These are phyloP conservation scores for Alisma plantagoaquatica DNA, from an alignment of 106 monocot species.

Conservation along the genomic window DNA sequence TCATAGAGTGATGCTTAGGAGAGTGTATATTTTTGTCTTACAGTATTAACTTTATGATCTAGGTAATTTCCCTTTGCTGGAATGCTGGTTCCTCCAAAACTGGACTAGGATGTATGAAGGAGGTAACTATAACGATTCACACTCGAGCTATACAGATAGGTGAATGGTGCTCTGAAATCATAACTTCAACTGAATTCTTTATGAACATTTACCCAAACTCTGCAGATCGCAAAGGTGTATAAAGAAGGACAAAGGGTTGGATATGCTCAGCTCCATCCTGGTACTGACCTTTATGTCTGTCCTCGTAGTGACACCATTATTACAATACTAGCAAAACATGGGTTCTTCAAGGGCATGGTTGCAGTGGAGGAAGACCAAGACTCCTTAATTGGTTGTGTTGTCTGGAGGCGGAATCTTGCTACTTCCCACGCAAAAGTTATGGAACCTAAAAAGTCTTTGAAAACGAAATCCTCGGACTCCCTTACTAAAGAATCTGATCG, in stretches of 20 bases:
- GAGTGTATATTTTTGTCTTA: too few species aligned
- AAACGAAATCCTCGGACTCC: constrained; percentile 9
- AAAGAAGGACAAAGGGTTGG: constrained; percentile 39
- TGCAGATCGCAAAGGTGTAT: constrained; percentile 42
- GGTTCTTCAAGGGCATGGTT: constrained; percentile 63
- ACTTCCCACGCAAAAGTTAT: constrained; percentile 10
- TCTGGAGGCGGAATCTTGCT: constrained; percentile 34
- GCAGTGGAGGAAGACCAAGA: constrained; percentile 47
- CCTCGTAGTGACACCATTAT: constrained; percentile 57
- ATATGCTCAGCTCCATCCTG: constrained; percentile 47
- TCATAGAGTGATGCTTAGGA: too few species aligned
- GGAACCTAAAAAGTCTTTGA: constrained; percentile 6
- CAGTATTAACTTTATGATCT: too few species aligned
- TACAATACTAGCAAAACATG: constrained; percentile 55
- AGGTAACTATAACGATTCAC: constrained; percentile 27
- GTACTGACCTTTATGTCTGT: constrained; percentile 53
- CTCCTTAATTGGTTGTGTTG: too few species aligned
- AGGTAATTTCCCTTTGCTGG: constrained; percentile 70
- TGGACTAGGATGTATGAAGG: constrained; percentile 42
- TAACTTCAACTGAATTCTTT: background rate
- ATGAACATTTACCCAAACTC: background rate
- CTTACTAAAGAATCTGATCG: constrained; percentile 4
- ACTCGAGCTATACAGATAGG: too few species aligned
- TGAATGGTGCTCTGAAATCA: too few species aligned
- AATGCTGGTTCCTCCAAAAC: constrained; percentile 36